A percentile compares a stretch with the other conserved stretches of the same genome.
phyloP scores from a whole-genome alignment of 345 rosid genomes.

The Dipteronia sinensis region DNA sequence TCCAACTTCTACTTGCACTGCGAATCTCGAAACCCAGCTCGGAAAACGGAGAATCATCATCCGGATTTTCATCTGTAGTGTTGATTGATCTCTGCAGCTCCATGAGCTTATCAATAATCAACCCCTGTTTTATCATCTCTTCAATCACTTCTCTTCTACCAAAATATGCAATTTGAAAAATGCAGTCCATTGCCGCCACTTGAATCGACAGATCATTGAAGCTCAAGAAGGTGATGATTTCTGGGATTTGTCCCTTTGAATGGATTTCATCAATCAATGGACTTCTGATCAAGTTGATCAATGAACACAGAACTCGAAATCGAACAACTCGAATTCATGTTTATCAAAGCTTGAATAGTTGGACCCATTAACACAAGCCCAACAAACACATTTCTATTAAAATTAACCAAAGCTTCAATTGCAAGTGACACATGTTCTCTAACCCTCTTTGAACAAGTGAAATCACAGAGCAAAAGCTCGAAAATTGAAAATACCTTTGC shows the following conservation, averaged over 20 bases:
- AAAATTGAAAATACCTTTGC: conserved; percentile 46
- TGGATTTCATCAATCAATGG: conserved; percentile 61
- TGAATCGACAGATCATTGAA: conserved; percentile 26
- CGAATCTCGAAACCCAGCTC: conserved; percentile 44
- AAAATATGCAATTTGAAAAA: conserved; percentile 46
- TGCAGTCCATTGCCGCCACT: conserved; percentile 38
- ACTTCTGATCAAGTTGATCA: conserved; percentile 40
- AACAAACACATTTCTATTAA: conserved; percentile 61
- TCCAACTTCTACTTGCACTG: conserved; percentile 57
- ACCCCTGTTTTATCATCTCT: conserved; percentile 38
- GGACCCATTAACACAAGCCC: conserved; percentile 64
- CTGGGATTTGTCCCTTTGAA: conserved; percentile 38
- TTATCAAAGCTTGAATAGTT: conserved; percentile 38
- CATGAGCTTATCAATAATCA: conserved; percentile 46
- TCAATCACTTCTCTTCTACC: conserved; percentile 58
- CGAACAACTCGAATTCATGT: conserved; percentile 42
- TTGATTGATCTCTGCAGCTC: conserved; percentile 42
- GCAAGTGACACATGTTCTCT: conserved; percentile 37
- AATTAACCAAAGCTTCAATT: conserved; percentile 42
- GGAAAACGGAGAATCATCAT: conserved; percentile 27
- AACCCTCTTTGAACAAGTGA: conserved; percentile 24
- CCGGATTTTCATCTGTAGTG: not conserved
- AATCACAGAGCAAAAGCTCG: conserved; percentile 40
- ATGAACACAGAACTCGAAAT: conserved; percentile 39
- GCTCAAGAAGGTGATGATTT: conserved; percentile 36